Conservation (phyloP, 768 basidiomycete species). For the Suillus discolor region DNA sequence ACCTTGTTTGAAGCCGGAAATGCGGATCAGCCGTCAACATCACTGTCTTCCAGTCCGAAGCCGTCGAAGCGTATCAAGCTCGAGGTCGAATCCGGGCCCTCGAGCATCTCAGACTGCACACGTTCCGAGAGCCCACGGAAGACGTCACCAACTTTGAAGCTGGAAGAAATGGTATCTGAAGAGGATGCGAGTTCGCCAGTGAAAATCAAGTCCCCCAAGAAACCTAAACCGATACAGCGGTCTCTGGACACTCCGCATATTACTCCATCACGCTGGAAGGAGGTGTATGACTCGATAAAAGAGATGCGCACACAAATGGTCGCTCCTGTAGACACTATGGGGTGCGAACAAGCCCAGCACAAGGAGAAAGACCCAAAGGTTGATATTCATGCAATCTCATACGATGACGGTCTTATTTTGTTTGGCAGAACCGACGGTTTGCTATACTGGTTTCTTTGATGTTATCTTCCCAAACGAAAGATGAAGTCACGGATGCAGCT, state of each 20-base stretch:
- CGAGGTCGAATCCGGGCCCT: conserved; percentile 16
- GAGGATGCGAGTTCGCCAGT: not conserved
- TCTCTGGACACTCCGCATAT: conserved; percentile 64
- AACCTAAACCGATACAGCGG: conserved; percentile 57
- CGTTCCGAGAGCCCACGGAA: not conserved
- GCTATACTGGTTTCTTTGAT: conserved; percentile 90
- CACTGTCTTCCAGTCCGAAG: conserved; percentile 18
- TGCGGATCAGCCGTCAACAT: conserved; percentile 19
- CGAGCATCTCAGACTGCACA: conserved; percentile 4
- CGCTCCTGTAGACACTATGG: conserved; percentile 94
- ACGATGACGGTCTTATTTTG: not conserved
- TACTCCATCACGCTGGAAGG: conserved; percentile 65
- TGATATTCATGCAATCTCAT: conserved; percentile 14
- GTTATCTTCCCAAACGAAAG: conserved; percentile 96
- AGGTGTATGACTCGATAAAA: conserved; percentile 72
- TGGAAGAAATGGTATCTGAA: not conserved
- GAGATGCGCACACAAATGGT: conserved; percentile 70
- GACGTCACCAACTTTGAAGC: conserved; percentile 9
- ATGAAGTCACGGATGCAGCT: conserved; percentile 83
- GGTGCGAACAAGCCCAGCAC: conserved; percentile 71
- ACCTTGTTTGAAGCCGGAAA: conserved; percentile 40
- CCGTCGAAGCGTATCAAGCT: conserved; percentile 36
- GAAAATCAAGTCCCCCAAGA: conserved; percentile 44
- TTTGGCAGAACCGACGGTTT: conserved; percentile 71
- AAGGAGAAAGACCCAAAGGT: conserved; percentile 72